Evolutionary conservation across 140 eudicot genomes (phyloP).

Genomic region (Stevia rebaudiana): DNA sequence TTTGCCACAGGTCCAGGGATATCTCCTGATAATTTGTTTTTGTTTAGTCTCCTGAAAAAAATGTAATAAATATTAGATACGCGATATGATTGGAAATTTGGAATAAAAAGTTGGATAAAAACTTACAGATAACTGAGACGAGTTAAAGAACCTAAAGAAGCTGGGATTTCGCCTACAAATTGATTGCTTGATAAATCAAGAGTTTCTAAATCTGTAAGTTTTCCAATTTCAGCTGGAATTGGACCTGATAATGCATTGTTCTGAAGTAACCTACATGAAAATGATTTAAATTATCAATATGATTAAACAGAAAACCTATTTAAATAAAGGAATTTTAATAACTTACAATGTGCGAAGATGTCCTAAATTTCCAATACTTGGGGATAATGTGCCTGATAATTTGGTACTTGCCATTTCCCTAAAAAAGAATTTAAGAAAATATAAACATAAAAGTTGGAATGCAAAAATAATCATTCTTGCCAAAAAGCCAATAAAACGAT

Average conservation of each 20-base stretch:
- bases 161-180: slow-evolving; percentile 80
- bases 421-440: slow-evolving; percentile 15
- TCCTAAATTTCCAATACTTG: slow-evolving; percentile 76
- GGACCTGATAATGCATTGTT: slow-evolving; percentile 76
- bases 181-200: slow-evolving; percentile 84
- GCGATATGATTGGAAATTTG: background rate
- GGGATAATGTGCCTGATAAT: slow-evolving; percentile 72
- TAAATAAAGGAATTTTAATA: background rate
- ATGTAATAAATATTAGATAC: slow-evolving; percentile 16
- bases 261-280: slow-evolving; percentile 58
- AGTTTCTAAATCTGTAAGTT: slow-evolving; percentile 64
- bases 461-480: background rate
- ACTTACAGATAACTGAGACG: slow-evolving; percentile 84
- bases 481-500: background rate
- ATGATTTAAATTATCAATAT: background rate
- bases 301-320: too few relatives aligned
- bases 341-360: slow-evolving; percentile 86
- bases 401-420: slow-evolving; percentile 96
- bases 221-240: slow-evolving; percentile 74
- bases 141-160: slow-evolving; percentile 63
- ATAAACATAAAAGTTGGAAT: slow-evolving; percentile 6
- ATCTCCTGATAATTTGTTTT: slow-evolving; percentile 71
- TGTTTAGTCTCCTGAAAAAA: slow-evolving; percentile 80
- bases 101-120: too few relatives aligned
- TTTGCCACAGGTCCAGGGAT: slow-evolving; percentile 79